Evolutionary conservation across 106 monocot genomes (phyloP), one percentile per base, ranked within the genome.

Genomic region (Chionographis japonica): DNA sequence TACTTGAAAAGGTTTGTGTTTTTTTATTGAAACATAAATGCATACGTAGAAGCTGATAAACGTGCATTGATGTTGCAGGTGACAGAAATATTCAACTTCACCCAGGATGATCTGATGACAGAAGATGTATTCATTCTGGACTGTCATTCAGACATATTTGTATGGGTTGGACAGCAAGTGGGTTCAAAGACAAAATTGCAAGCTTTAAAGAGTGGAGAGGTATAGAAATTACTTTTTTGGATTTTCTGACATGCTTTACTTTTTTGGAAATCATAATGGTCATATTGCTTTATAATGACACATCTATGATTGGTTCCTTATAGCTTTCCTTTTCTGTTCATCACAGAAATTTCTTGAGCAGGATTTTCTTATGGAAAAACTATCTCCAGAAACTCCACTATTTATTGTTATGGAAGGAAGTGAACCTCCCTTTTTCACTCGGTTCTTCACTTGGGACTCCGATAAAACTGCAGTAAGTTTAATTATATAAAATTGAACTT

Each of bases 381-480:
- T 89, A 15, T 77, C 92, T 52, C 43, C 46, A 41, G 89, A 97
- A 57, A 81, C 87, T 61, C 84, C 97, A 66, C 61, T 97, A 53
- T 92, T 83, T 71, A 63, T 92, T 62, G 50, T 92, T 63, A 79
- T 62, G 58, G 97, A 97, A 83, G 97, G 89, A 83, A 82, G 71
- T 68, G 97, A 97, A 60, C 97, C 97, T 8, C 60, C 73, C 39
- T 92, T 97, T 69, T 97, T 97, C 73, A 92, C 97, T 36, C 86
- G 97, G 15, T 97, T 97, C 72, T 97, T 97, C 76, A 89, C 69
- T 16, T 97, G 97, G 97, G 89, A 92, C 67, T 80, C 81, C 39
- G 77, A 79, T 51, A 95, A 91, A 86, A 81, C 95, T 63, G 59
- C 74, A 52, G 95, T 91, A 84, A 83, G 93, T 56, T 60, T 56